Percentiles rank a stretch among this genome's conserved stretches.
phyloP scores from a whole-genome alignment of 1,139 yeast species.

The Yamadazyma dendronema region DNA sequence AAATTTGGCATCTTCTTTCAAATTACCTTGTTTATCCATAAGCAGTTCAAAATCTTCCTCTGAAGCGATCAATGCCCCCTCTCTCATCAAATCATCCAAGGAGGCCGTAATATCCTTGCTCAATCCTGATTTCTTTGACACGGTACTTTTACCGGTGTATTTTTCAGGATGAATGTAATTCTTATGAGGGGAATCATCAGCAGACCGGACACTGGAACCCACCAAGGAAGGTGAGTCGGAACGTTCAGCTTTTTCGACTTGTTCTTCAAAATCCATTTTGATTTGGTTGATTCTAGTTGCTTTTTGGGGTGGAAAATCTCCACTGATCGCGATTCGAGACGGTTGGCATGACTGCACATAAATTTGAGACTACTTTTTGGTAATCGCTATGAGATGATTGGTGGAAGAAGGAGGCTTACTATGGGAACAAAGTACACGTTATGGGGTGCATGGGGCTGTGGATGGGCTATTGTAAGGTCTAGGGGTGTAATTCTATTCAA shows the following conservation, averaged over 20 bases:
- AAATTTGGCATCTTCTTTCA: slow-evolving; percentile 45
- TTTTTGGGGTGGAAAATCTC: background rate
- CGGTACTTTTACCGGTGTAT: slow-evolving; percentile 19
- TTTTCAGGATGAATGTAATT: slow-evolving; percentile 51
- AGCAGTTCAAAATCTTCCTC: slow-evolving; percentile 54
- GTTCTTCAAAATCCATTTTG: slow-evolving; percentile 54
- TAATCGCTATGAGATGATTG: background rate
- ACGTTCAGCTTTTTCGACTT: slow-evolving; percentile 51
- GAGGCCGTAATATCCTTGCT: slow-evolving; percentile 38
- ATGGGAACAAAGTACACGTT: too few relatives aligned
- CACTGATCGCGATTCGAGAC: background rate
- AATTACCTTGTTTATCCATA: slow-evolving; percentile 51
- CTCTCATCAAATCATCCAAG: slow-evolving; percentile 55
- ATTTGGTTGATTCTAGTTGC: background rate
- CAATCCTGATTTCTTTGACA: slow-evolving; percentile 9
- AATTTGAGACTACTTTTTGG: too few relatives aligned
- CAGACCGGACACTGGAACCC: slow-evolving; percentile 53
- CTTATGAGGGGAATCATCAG: slow-evolving; percentile 47
- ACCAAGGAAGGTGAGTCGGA: slow-evolving; percentile 54
- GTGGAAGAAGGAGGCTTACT: too few relatives aligned
- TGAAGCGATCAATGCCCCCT: slow-evolving; percentile 60
- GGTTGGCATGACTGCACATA: too few relatives aligned
- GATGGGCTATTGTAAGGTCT: too few relatives aligned
- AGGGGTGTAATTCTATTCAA: too few relatives aligned
- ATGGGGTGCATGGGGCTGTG: too few relatives aligned